Conservation (phyloP, 208 protist species). For the Herpetomonas samuelpessoai region DNA sequence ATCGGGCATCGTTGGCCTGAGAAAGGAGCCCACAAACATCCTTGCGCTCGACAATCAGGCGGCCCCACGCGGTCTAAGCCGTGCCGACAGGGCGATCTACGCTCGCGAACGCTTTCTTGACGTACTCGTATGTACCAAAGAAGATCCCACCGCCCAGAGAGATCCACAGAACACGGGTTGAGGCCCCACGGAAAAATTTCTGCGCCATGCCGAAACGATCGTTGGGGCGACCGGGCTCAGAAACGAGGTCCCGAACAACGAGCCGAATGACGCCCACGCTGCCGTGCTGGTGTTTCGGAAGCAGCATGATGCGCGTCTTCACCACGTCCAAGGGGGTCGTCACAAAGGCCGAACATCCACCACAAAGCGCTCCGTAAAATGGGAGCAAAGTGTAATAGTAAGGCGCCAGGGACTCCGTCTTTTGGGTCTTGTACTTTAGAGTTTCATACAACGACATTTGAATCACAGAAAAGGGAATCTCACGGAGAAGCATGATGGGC, state of each 20-base stretch:
- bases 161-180: slow-evolving; percentile 89
- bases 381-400: slow-evolving; percentile 42
- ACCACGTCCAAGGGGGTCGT: slow-evolving; percentile 93
- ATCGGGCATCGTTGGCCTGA: no score
- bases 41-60: no score
- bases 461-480: slow-evolving; percentile 90
- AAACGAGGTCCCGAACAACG: slow-evolving; percentile 43
- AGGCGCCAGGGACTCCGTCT: slow-evolving; percentile 24
- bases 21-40: no score
- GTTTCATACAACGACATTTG: slow-evolving; percentile 93
- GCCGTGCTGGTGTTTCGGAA: slow-evolving; percentile 13
- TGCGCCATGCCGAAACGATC: slow-evolving; percentile 74
- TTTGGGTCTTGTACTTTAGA: slow-evolving; percentile 48
- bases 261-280: slow-evolving; percentile 19
- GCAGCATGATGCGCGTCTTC: slow-evolving; percentile 93
- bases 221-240: slow-evolving; percentile 46
- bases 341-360: slow-evolving; percentile 78
- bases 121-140: slow-evolving; percentile 89
- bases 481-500: slow-evolving; percentile 81
- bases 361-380: slow-evolving; percentile 79
- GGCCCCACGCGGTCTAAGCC: no score
- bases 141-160: slow-evolving; percentile 90
- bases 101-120: slow-evolving; percentile 23
- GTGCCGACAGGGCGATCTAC: no score
- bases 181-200: slow-evolving; percentile 80